phyloP scores from a whole-genome alignment of 768 basidiomycete species.

The Pleurotus platypus region DNA sequence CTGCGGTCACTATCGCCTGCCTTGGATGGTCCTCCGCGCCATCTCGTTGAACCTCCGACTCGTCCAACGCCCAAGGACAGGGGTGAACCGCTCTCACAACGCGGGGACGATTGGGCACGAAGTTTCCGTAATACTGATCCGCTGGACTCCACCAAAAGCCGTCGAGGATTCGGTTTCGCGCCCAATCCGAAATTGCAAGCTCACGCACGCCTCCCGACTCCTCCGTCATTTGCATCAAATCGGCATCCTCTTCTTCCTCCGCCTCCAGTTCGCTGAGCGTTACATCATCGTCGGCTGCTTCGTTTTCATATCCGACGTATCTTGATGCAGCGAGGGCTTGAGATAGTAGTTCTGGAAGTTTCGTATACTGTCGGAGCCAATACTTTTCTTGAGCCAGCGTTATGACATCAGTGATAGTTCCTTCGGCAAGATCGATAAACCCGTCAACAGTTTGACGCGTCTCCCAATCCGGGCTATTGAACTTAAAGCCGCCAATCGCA shows the following conservation, averaged over 20 bases:
- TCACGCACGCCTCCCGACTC: conserved; percentile 37
- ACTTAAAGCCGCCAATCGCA: conserved; percentile 46
- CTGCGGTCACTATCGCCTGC: conserved; percentile 40
- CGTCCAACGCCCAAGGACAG: conserved; percentile 57
- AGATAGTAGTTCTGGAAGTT: conserved; percentile 60
- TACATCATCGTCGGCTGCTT: conserved; percentile 26
- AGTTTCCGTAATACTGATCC: conserved; percentile 57
- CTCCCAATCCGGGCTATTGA: conserved; percentile 56
- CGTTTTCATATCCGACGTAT: conserved; percentile 13
- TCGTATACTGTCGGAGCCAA: conserved; percentile 66
- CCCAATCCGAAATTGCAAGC: conserved; percentile 70
- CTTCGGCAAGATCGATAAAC: conserved; percentile 75
- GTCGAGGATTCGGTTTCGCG: conserved; percentile 65
- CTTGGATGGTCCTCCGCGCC: conserved; percentile 36
- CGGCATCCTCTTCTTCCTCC: conserved; percentile 42
- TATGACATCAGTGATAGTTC: conserved; percentile 59
- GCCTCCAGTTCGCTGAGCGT: conserved; percentile 23
- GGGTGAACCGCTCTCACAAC: conserved; percentile 45
- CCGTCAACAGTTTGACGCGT: conserved; percentile 62
- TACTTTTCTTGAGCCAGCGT: conserved; percentile 62
- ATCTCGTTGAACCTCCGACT: conserved; percentile 24
- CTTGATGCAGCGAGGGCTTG: conserved; percentile 59
- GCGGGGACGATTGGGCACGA: conserved; percentile 31
- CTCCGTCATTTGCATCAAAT: conserved; percentile 37
- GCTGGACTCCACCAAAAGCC: conserved; percentile 76